A percentile compares a stretch with the other conserved stretches of the same genome.
Conservation (phyloP, 106 monocot genomes). For the Alisma plantagoaquatica region DNA sequence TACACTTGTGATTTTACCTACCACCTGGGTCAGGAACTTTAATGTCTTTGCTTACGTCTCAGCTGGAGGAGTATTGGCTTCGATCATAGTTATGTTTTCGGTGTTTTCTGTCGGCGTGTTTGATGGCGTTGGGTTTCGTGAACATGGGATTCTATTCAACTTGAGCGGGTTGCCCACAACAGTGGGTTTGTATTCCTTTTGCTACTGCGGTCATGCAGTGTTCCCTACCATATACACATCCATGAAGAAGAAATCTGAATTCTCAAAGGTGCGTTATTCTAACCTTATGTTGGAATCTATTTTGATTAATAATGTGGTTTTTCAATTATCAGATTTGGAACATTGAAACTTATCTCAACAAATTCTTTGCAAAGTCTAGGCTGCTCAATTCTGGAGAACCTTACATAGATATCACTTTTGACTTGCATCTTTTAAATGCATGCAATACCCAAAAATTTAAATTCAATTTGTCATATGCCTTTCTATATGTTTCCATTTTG, state of each 20-base stretch:
- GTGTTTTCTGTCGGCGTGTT: slow-evolving; percentile 14
- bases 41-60: slow-evolving; percentile 20
- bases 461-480: background rate
- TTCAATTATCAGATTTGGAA: too few species aligned
- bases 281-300: too few species aligned
- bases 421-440: too few species aligned
- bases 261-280: slow-evolving; percentile 19
- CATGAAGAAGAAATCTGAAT: slow-evolving; percentile 20
- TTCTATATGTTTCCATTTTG: too few species aligned
- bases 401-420: too few species aligned
- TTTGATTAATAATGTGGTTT: too few species aligned
- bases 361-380: too few species aligned
- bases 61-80: slow-evolving; percentile 23
- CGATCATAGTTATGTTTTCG: slow-evolving; percentile 8
- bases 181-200: slow-evolving; percentile 22
- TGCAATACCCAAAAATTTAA: too few species aligned
- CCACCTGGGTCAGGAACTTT: slow-evolving; percentile 21
- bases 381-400: too few species aligned
- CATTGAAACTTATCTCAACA: too few species aligned
- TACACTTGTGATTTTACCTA: slow-evolving; percentile 16
- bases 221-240: slow-evolving; percentile 24
- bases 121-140: slow-evolving; percentile 17
- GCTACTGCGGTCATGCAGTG: slow-evolving; percentile 30
- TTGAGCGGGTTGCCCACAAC: slow-evolving; percentile 13
- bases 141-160: slow-evolving; percentile 8